phyloP scores from a whole-genome alignment of 176 grass and related monocot genomes.

The Zoysia japonica region DNA sequence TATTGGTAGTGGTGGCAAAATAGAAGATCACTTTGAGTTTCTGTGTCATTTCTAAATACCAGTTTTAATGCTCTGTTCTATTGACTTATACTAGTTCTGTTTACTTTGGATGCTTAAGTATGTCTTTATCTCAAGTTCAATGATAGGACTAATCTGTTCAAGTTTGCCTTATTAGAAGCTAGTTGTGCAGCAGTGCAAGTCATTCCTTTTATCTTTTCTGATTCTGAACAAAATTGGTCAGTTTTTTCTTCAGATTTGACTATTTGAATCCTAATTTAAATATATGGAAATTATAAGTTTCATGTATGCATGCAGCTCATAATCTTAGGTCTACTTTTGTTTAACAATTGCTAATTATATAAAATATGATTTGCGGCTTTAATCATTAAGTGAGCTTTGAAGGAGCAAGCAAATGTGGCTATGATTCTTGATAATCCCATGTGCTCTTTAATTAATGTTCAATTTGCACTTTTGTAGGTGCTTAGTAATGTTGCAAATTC shows the following conservation, averaged over 20 bases:
- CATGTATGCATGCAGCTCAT: not conserved
- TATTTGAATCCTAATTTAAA: conserved; percentile 1
- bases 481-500: conserved; percentile 32
- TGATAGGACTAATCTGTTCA: not conserved
- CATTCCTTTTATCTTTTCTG: not conserved
- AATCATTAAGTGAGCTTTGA: conserved; percentile 19
- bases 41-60: not conserved
- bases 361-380: not conserved
- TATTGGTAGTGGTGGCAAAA: not conserved
- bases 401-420: conserved; percentile 18
- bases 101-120: conserved; percentile 9
- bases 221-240: not conserved
- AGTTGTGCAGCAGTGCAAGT: not conserved
- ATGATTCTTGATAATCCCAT: not conserved
- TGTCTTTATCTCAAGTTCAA: not conserved
- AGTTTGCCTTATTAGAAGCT: not conserved
- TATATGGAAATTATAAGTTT: not conserved
- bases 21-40: not conserved
- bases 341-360: not conserved
- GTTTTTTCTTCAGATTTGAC: not conserved
- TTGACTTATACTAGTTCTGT: not conserved
- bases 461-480: conserved; percentile 45
- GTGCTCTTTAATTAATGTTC: conserved; percentile 8
- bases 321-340: not conserved
- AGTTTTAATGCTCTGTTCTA: conserved; percentile 12